A percentile compares a stretch with the other conserved stretches of the same genome.
These are phyloP conservation scores for Toxicodendron radicans DNA, from an alignment of 345 rosid genomes.

Conservation along the genomic window DNA sequence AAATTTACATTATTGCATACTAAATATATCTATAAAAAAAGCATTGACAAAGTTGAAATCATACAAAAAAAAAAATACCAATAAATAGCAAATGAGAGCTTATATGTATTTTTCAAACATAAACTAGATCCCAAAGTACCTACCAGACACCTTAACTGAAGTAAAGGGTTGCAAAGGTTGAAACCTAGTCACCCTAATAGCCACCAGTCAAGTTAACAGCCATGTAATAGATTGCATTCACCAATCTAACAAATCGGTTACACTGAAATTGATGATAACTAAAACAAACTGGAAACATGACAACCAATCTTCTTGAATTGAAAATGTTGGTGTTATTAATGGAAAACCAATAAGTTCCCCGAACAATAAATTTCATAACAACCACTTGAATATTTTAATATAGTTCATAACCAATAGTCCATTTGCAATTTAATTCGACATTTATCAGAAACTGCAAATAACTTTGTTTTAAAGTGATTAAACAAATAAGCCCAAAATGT, in stretches of 20 bases:
- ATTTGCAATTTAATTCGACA: background rate
- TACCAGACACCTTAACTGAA: background rate
- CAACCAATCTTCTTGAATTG: background rate
- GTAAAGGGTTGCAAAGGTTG: background rate
- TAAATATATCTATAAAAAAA: background rate
- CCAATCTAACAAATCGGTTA: background rate
- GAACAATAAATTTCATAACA: background rate
- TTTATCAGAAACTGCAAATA: background rate
- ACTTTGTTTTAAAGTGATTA: background rate
- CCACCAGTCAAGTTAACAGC: background rate
- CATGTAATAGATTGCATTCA: background rate
- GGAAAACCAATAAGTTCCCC: background rate
- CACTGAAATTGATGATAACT: background rate
- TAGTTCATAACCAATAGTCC: background rate
- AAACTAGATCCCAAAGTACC: background rate
- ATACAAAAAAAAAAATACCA: background rate
- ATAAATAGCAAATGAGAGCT: constrained; percentile 2
- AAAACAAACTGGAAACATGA: background rate
- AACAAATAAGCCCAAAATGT: background rate
- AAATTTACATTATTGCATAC: background rate
- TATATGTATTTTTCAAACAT: background rate
- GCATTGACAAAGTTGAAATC: background rate
- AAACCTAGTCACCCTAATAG: background rate
- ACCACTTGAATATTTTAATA: background rate
- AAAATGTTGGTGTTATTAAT: background rate